These are phyloP conservation scores for Phytophthora fragariae DNA, from an alignment of 352 stramenopile species.

Conservation along the genomic window DNA sequence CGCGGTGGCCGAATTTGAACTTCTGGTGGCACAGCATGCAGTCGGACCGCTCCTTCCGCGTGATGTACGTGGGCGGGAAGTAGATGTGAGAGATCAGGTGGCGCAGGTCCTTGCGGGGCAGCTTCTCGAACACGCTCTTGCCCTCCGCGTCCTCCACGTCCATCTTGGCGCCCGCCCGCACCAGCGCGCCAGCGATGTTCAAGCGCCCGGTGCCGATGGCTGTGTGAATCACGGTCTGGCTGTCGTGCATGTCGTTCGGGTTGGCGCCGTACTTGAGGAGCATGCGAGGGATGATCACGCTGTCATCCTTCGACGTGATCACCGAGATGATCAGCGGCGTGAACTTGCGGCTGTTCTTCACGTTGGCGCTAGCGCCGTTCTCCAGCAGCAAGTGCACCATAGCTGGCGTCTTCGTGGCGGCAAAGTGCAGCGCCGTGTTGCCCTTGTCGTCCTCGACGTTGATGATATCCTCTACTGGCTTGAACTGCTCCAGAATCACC, in stretches of 20 bases:
- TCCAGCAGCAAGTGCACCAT: conserved; percentile 89
- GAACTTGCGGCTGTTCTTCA: conserved; percentile 89
- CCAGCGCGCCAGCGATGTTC: conserved; percentile 81
- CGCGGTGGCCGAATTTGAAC: conserved; percentile 86
- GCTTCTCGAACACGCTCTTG: conserved; percentile 88
- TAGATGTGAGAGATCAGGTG: conserved; percentile 86
- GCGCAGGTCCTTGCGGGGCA: conserved; percentile 74
- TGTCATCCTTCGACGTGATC: conserved; percentile 87
- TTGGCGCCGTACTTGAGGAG: conserved; percentile 90
- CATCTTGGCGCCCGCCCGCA: conserved; percentile 87
- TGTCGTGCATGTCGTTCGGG: conserved; percentile 91
- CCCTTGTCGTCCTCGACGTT: conserved; percentile 90
- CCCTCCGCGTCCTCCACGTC: conserved; percentile 88
- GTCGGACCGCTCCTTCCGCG: conserved; percentile 80
- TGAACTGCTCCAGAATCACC: conserved; percentile 84
- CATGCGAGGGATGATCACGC: conserved; percentile 87
- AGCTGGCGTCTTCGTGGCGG: conserved; percentile 83
- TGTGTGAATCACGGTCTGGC: conserved; percentile 89
- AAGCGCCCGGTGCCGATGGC: conserved; percentile 68
- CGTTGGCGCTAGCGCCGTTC: conserved; percentile 78
- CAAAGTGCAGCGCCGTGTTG: conserved; percentile 89
- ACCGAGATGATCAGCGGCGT: conserved; percentile 89
- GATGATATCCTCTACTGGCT: conserved; percentile 80
- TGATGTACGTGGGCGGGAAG: conserved; percentile 89
- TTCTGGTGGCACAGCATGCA: conserved; percentile 91